Conservation (phyloP, 306 rosid genomes). For the Prosopis cineraria region DNA sequence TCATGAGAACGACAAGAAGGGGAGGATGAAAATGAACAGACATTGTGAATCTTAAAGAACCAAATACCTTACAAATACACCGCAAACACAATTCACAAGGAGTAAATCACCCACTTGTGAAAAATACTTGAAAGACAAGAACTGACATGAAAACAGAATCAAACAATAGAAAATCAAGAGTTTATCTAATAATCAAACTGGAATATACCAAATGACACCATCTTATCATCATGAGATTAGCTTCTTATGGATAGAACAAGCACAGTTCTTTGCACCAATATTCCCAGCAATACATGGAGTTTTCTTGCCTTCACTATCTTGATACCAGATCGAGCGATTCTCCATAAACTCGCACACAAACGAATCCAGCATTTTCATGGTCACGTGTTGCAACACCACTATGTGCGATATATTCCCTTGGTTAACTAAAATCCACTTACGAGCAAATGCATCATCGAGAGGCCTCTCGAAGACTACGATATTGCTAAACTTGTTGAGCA, state of each 20-base stretch:
- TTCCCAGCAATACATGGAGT: slow-evolving; percentile 57
- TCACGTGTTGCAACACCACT: background rate
- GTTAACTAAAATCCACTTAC: slow-evolving; percentile 33
- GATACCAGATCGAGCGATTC: background rate
- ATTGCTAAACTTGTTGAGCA: slow-evolving; percentile 64
- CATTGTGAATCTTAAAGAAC: too few relatives aligned
- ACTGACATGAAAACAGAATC: too few relatives aligned
- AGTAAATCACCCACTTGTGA: too few relatives aligned
- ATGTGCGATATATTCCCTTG: slow-evolving; percentile 34
- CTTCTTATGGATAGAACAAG: slow-evolving; percentile 37
- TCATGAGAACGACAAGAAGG: too few relatives aligned
- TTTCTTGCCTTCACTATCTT: slow-evolving; percentile 40
- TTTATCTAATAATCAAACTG: too few relatives aligned
- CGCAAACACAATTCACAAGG: too few relatives aligned
- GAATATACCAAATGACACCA: background rate
- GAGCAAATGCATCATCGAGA: background rate
- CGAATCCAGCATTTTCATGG: background rate
- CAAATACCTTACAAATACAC: too few relatives aligned
- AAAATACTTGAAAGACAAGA: too few relatives aligned
- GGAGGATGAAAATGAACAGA: too few relatives aligned
- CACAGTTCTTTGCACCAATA: slow-evolving; percentile 50
- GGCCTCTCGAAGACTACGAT: slow-evolving; percentile 31
- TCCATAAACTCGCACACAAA: background rate
- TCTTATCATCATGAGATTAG: background rate
- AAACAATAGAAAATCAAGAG: too few relatives aligned